These are phyloP conservation scores for Penicillium psychrofluorescens DNA, from an alignment of 495 filamentous ascomycete genomes.

Conservation along the genomic window DNA sequence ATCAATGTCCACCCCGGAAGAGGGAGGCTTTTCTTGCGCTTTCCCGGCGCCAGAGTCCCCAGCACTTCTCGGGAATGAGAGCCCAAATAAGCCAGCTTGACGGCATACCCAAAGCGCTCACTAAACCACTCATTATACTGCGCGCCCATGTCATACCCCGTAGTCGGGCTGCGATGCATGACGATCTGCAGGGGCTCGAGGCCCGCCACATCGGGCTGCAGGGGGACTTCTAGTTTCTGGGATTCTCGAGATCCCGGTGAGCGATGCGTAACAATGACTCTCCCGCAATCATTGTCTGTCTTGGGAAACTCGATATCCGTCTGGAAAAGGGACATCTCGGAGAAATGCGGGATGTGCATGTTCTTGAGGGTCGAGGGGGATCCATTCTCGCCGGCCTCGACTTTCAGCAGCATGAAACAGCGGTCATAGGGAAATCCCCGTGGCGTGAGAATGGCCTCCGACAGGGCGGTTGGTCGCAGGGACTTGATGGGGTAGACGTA, in stretches of 20 bases:
- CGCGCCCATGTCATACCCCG: conserved; percentile 59
- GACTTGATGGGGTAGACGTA: conserved; percentile 90
- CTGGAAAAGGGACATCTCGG: conserved; percentile 61
- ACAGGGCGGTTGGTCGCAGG: conserved; percentile 56
- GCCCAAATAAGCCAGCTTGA: conserved; percentile 65
- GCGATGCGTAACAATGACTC: conserved; percentile 50
- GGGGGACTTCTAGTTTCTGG: conserved; percentile 46
- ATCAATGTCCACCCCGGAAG: background rate
- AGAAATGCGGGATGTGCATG: conserved; percentile 59
- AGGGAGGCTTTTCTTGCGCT: conserved; percentile 2
- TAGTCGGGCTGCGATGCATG: conserved; percentile 58
- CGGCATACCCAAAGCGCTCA: conserved; percentile 57
- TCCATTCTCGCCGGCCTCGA: conserved; percentile 24
- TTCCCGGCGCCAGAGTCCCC: conserved; percentile 43
- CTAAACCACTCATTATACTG: conserved; percentile 70
- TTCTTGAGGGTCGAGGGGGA: conserved; percentile 40
- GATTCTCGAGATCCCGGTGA: conserved; percentile 12
- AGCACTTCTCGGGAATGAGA: conserved; percentile 54
- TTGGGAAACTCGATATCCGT: conserved; percentile 43
- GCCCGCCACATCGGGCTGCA: conserved; percentile 44
- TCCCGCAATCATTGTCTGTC: conserved; percentile 18
- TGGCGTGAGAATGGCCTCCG: conserved; percentile 47
- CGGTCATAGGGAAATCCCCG: conserved; percentile 72
- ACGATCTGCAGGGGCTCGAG: conserved; percentile 46
- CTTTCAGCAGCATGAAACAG: conserved; percentile 67